Evolutionary conservation across 768 basidiomycete genomes (phyloP).

Genomic region (Agaricus subrufescens): DNA sequence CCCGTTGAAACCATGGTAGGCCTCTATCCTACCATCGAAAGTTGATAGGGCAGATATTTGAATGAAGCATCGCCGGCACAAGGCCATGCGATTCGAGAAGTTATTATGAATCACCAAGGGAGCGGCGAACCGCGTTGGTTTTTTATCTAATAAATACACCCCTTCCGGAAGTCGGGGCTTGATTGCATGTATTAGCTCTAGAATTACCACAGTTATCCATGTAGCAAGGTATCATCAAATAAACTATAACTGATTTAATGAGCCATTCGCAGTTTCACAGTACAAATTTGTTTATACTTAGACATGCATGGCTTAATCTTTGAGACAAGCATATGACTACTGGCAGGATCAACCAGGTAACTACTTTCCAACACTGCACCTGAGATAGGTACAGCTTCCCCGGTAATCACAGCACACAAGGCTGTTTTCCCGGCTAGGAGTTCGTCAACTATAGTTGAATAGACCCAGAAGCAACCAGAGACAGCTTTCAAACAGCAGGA

Average conservation of each 20-base stretch:
- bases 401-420: slow-evolving; percentile 1
- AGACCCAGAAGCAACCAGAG: slow-evolving; percentile 5
- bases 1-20: slow-evolving; percentile 76
- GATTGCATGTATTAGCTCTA: slow-evolving; percentile 72
- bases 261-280: slow-evolving; percentile 80
- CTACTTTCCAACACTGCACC: slow-evolving; percentile 36
- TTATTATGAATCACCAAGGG: slow-evolving; percentile 74
- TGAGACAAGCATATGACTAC: slow-evolving; percentile 83
- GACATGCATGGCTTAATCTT: slow-evolving; percentile 84
- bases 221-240: slow-evolving; percentile 74
- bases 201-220: slow-evolving; percentile 80
- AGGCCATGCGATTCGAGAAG: slow-evolving; percentile 70
- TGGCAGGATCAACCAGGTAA: slow-evolving; percentile 85
- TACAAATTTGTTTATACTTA: slow-evolving; percentile 71
- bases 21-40: slow-evolving; percentile 73
- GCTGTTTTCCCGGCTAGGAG: slow-evolving; percentile 20
- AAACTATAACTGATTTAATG: slow-evolving; percentile 83
- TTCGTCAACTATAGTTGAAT: slow-evolving; percentile 15
- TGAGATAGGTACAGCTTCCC: background rate
- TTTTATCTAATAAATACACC: slow-evolving; percentile 77
- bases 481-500: slow-evolving; percentile 7
- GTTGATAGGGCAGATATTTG: slow-evolving; percentile 67
- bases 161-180: slow-evolving; percentile 67
- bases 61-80: slow-evolving; percentile 67
- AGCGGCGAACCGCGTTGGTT: slow-evolving; percentile 61